Evolutionary conservation across 2,329 filamentous ascomycete genomes (phyloP).

Genomic region (Cercospora berteroae): DNA sequence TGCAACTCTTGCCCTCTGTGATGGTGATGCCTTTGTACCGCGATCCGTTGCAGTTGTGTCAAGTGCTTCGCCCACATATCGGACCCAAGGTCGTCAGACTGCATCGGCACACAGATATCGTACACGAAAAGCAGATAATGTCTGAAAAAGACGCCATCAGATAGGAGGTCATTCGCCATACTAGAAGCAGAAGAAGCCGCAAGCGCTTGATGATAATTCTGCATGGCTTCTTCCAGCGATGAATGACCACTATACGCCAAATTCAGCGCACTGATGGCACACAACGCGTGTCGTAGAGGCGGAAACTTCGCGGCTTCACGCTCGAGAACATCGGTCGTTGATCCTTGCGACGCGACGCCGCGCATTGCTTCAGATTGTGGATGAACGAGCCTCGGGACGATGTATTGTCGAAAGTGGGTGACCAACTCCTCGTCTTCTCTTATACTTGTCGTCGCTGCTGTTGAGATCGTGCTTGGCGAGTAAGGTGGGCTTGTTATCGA

Average conservation of each 20-base stretch:
- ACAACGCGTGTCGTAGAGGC: conserved; percentile 57
- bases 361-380: conserved; percentile 15
- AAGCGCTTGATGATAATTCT: conserved; percentile 56
- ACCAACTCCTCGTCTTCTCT: conserved; percentile 27
- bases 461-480: conserved; percentile 12
- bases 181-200: conserved; percentile 45
- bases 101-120: conserved; percentile 46
- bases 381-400: conserved; percentile 29
- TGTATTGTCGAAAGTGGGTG: conserved; percentile 32
- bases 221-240: conserved; percentile 49
- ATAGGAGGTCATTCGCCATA: conserved; percentile 52
- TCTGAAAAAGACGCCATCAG: conserved; percentile 56
- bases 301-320: conserved; percentile 49
- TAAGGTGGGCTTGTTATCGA: conserved; percentile 27
- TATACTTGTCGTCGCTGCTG: conserved; percentile 16
- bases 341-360: conserved; percentile 18
- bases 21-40: conserved; percentile 48
- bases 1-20: conserved; percentile 41
- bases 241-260: conserved; percentile 48
- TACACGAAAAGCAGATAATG: conserved; percentile 59
- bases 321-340: conserved; percentile 31
- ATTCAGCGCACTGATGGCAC: conserved; percentile 57
- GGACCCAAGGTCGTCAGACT: conserved; percentile 36
- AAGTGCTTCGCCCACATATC: conserved; percentile 57
- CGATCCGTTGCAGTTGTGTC: conserved; percentile 52